Evolutionary conservation across 352 stramenopile species (phyloP).

Genomic region (Poterioochromonas sp.): DNA sequence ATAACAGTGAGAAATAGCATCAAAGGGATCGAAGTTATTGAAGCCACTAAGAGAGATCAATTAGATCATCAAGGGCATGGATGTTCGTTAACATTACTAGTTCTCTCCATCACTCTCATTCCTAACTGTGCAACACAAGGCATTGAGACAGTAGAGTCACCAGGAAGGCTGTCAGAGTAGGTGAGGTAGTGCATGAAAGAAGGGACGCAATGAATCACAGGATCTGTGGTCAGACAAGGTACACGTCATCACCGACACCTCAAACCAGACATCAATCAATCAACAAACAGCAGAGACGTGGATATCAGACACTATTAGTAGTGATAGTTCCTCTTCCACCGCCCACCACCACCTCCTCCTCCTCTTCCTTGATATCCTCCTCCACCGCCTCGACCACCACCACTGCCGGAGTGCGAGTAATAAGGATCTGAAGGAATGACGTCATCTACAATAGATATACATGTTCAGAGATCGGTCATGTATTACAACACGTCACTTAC

Average conservation of each 20-base stretch:
- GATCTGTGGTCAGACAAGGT: not conserved
- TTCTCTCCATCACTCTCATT: too few relatives aligned
- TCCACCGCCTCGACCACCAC: not conserved
- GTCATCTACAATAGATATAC: not conserved
- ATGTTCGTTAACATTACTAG: too few relatives aligned
- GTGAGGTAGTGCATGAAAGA: not conserved
- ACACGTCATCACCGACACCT: not conserved
- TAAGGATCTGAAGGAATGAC: not conserved
- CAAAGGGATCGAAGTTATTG: too few relatives aligned
- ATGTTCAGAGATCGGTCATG: not conserved
- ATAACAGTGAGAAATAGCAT: too few relatives aligned
- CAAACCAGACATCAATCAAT: too few relatives aligned
- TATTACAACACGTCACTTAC: not conserved
- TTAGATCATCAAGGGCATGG: too few relatives aligned
- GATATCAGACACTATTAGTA: not conserved
- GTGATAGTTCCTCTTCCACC: not conserved
- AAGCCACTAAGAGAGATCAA: too few relatives aligned
- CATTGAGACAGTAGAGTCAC: too few relatives aligned
- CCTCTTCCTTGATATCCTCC: not conserved
- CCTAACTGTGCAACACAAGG: too few relatives aligned
- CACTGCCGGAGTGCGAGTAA: not conserved
- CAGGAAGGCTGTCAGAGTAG: too few relatives aligned
- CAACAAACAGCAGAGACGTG: too few relatives aligned
- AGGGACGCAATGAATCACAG: not conserved
- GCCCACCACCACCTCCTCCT: not conserved